phyloP scores from a whole-genome alignment of 2,329 filamentous ascomycete genomes.

The Madurella fahalii region DNA sequence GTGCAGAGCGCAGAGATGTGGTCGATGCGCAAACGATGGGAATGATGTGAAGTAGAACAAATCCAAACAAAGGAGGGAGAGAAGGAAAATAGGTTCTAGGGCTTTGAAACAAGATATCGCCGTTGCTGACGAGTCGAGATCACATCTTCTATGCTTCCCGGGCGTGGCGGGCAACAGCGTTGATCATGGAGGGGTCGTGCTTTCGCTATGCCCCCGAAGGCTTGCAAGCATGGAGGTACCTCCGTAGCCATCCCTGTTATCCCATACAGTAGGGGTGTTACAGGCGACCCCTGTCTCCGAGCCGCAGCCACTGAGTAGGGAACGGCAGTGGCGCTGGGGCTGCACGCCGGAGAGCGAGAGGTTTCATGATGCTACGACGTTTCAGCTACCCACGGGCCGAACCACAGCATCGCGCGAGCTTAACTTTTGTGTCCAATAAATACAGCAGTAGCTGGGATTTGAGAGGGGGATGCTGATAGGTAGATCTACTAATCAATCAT shows the following conservation, averaged over 20 bases:
- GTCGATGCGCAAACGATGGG: neutral
- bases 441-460: neutral
- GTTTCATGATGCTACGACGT: conserved; percentile 22
- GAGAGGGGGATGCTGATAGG: neutral
- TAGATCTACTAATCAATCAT: neutral
- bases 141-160: neutral
- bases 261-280: too few relatives aligned
- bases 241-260: neutral
- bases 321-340: conserved; percentile 16
- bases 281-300: conserved; percentile 2
- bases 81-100: conserved; percentile 16
- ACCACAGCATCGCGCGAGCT: neutral
- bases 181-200: conserved; percentile 3
- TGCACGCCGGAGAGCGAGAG: conserved; percentile 4
- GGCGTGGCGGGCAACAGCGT: neutral
- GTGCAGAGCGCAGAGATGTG: neutral
- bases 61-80: neutral
- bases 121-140: neutral
- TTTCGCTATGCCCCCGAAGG: too few relatives aligned
- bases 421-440: neutral
- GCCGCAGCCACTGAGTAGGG: conserved; percentile 2
- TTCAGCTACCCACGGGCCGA: conserved; percentile 17
- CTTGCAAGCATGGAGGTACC: conserved; percentile 1
- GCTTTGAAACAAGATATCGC: conserved; percentile 4
- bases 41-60: neutral